Evolutionary conservation across 495 filamentous ascomycete genomes (phyloP).

Genomic region (Lichina pygmaea): DNA sequence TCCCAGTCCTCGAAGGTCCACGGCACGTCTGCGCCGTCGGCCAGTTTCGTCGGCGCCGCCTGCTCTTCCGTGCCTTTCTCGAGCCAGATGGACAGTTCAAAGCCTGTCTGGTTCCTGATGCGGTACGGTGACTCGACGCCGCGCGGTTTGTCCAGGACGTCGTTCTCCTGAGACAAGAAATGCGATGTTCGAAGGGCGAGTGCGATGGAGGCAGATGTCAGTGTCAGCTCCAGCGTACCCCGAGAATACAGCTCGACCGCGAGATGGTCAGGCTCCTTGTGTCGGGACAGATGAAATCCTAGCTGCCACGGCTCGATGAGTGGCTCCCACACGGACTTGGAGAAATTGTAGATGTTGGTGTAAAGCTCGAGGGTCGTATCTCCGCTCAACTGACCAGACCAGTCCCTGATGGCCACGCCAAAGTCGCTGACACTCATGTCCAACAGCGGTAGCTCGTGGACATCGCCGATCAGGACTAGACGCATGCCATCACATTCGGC

Average conservation of each 20-base stretch:
- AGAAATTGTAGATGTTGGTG: slow-evolving; percentile 94
- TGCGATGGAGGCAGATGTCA: slow-evolving; percentile 86
- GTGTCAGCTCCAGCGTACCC: slow-evolving; percentile 68
- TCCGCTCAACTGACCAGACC: slow-evolving; percentile 66
- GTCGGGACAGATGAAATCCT: slow-evolving; percentile 67
- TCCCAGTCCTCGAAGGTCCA: slow-evolving; percentile 95
- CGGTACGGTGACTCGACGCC: slow-evolving; percentile 78
- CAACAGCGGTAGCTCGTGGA: slow-evolving; percentile 80
- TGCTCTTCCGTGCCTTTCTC: slow-evolving; percentile 34
- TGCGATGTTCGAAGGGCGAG: slow-evolving; percentile 76
- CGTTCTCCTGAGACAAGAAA: slow-evolving; percentile 70
- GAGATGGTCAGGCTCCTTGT: slow-evolving; percentile 44
- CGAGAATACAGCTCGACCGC: slow-evolving; percentile 69
- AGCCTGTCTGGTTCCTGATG: slow-evolving; percentile 87
- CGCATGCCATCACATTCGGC: slow-evolving; percentile 68
- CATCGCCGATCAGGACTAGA: slow-evolving; percentile 78
- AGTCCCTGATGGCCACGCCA: slow-evolving; percentile 57
- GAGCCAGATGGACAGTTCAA: slow-evolving; percentile 62
- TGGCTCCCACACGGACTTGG: slow-evolving; percentile 95
- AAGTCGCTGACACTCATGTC: slow-evolving; percentile 89
- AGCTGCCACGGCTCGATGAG: slow-evolving; percentile 90
- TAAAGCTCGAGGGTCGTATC: slow-evolving; percentile 80
- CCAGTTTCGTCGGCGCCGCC: slow-evolving; percentile 47
- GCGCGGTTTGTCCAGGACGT: slow-evolving; percentile 81
- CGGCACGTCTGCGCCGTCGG: slow-evolving; percentile 70